Evolutionary conservation across 192 early-diverging fungal genomes (phyloP), one percentile per base, ranked within the genome.

Genomic region (Coemansia sp.): DNA sequence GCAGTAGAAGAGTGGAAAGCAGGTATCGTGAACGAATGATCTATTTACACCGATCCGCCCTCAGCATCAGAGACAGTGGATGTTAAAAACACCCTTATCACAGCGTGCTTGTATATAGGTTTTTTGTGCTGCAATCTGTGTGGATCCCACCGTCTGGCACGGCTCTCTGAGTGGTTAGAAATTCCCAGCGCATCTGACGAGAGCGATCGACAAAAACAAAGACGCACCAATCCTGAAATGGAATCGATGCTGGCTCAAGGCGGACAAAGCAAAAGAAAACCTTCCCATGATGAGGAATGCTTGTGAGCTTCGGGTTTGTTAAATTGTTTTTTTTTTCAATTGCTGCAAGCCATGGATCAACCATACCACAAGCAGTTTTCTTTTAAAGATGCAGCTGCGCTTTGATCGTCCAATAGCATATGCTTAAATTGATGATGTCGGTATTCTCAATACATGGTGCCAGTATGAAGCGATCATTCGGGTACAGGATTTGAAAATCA

Each of bases 401-500:
- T 48, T 14, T n/a, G 57, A 36, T 59, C 57, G 57, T 33, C 57
- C 57, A 59, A 59, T 59, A 32, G 15, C 33, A 15, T 36, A 1
- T 20, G 33, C 34, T 14, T 2, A 59, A 59, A 8, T 37, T 11
- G 36, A 59, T 59, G 57, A 59, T 59, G n/a, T 15, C n/a, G 15
- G 57, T 32, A 11, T 48, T 48, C 14, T 8, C 45, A 12, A 48
- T 15, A 48, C 12, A 15, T 48, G 11, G 9, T 3, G 14, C 45
- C 45, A 48, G 17, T 48, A 48, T 48, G 17, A 3, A 15, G 12
- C 45, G 14, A 48, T 48, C 45, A 8, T 48, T 12, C 45, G 45
- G 12, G 45, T 48, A 48, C 45, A 48, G 45, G 45, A 48, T 48
- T 48, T 48, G 45, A 48, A 48, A 48, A 48, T 48, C 45, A 48